A percentile compares a stretch with the other conserved stretches of the same genome.
phyloP scores from a whole-genome alignment of 2,329 filamentous ascomycete species.

The Aspergillus sp. region DNA sequence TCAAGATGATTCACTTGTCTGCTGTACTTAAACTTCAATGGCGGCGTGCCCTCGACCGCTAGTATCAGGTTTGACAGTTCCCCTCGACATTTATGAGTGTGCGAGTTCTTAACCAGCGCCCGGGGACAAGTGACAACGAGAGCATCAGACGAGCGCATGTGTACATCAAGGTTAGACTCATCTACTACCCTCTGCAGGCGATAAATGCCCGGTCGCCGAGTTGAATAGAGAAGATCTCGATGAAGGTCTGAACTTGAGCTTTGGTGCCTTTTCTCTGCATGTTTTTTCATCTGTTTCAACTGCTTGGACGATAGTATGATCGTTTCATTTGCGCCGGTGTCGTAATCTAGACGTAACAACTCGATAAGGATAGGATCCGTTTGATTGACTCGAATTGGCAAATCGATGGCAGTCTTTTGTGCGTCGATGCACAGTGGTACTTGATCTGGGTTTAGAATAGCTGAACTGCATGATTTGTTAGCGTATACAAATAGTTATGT shows the following conservation, averaged over 20 bases:
- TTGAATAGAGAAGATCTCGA: constrained; percentile 68
- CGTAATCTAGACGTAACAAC: constrained; percentile 80
- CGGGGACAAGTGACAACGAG: constrained; percentile 84
- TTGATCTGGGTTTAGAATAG: constrained; percentile 79
- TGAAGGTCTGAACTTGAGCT: constrained; percentile 55
- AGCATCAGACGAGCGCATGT: constrained; percentile 71
- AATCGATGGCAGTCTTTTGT: constrained; percentile 59
- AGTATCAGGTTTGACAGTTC: constrained; percentile 85
- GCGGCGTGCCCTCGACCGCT: constrained; percentile 83
- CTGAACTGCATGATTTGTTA: constrained; percentile 60
- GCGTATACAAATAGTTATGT: constrained; percentile 5
- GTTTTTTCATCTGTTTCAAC: constrained; percentile 71
- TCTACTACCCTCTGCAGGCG: constrained; percentile 82
- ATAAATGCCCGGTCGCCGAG: constrained; percentile 89
- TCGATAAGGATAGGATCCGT: constrained; percentile 88
- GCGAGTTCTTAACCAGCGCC: constrained; percentile 68
- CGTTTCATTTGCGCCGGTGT: constrained; percentile 75
- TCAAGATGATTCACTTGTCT: constrained; percentile 81
- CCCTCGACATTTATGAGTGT: constrained; percentile 73
- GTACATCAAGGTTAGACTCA: constrained; percentile 90
- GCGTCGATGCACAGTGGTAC: constrained; percentile 78
- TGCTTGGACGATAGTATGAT: constrained; percentile 74
- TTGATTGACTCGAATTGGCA: constrained; percentile 92
- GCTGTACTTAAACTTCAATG: constrained; percentile 89
- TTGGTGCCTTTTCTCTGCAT: constrained; percentile 61